Base-by-base conservation (phyloP, 2,329 filamentous ascomycete species). In the Alternaria arborescens region DNA sequence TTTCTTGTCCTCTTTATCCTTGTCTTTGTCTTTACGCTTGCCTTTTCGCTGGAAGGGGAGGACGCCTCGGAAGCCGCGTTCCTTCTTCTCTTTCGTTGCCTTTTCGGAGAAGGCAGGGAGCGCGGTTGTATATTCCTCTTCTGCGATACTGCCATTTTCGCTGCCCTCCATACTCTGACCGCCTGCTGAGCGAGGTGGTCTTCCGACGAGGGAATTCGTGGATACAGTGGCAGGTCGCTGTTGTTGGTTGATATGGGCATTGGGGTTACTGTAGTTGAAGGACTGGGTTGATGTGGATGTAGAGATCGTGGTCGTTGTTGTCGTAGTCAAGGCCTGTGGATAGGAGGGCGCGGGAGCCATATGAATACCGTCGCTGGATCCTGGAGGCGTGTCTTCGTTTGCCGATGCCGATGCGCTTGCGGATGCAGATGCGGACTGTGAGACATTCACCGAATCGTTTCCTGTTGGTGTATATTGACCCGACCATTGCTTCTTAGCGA, bases 31-130 rank as follows among this genome's bases (percentile, higher is more conserved):
- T 50, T 69, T 71, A 43, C 72, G 71, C 44, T 76, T 78, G 30
- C 75, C 72, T 61, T 77, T 78, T 6, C 75, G 74, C 60, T 73
- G 70, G 58, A 78, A 78, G 2, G 74, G 76, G 8, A 79, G 61
- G 6, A 82, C 75, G 5, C 74, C 76, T 8, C 78, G 73, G 50
- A 81, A 68, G 6, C 79, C 74, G 38, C 79, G 76, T 61, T 80
- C 73, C 40, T 72, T 78, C n/a, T 73, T 74, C 22, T 77, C 72
- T 43, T 77, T 77, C 18, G 58, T 60, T n/a, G 74, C 52, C 40
- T 75, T 74, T 20, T 72, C 69, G 11, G 74, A 74, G 54, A 79
- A 77, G 8, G 70, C 68, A 1, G 77, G 77, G 2, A 79, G 64
- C 0, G 77, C 77, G 1, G 77, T 79, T 1, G 77, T 77, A 47